A percentile compares a stretch with the other conserved stretches of the same genome.
phyloP scores from a whole-genome alignment of 495 filamentous ascomycete genomes.

The Cercophora scortea region DNA sequence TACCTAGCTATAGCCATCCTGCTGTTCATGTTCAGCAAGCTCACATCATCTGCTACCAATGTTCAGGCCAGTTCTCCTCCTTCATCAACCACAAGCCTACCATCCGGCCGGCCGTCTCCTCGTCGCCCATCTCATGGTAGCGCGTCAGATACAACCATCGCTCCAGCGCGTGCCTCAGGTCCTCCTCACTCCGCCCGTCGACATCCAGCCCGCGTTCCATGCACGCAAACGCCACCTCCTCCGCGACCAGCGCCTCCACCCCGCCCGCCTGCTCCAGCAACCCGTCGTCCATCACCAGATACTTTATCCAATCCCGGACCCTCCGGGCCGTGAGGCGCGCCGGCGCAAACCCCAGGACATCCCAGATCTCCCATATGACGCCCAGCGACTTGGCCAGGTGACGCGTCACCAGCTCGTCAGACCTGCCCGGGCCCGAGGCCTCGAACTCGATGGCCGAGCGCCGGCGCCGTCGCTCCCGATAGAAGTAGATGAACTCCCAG shows the following conservation, averaged over 20 bases:
- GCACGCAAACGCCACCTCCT: conserved; percentile 37
- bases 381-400: conserved; percentile 11
- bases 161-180: conserved; percentile 19
- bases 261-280: conserved; percentile 29
- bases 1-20: neutral
- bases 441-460: conserved; percentile 26
- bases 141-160: conserved; percentile 25
- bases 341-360: conserved; percentile 17
- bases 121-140: neutral
- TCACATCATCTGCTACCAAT: neutral
- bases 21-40: neutral
- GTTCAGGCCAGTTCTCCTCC: neutral
- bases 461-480: conserved; percentile 36
- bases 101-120: neutral
- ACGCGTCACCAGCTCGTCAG: no score
- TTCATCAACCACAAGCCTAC: neutral
- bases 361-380: conserved; percentile 24
- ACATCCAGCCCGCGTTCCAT: conserved; percentile 35
- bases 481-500: no score
- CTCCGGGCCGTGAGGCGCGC: neutral
- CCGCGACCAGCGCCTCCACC: conserved; percentile 22
- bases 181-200: conserved; percentile 11
- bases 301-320: conserved; percentile 32
- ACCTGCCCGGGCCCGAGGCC: neutral
- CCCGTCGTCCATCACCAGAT: conserved; percentile 38